Percentiles rank a stretch among this genome's conserved stretches.
Conservation (phyloP, 225 moss, liverwort and hornwort genomes). For the Bryum argenteum region DNA sequence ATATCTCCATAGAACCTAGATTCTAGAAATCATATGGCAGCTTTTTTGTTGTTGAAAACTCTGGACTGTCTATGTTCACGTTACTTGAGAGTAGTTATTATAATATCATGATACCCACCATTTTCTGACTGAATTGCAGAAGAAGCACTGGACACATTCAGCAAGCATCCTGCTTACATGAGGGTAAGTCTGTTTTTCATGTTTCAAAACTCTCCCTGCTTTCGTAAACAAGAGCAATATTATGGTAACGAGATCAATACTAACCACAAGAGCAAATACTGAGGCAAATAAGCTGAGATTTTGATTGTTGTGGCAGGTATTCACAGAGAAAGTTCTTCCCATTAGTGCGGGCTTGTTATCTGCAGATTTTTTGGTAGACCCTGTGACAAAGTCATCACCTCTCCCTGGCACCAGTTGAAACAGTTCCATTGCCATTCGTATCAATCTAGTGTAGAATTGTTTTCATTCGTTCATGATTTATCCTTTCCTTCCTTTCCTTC, state of each 20-base stretch:
- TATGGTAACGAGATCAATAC: too few species aligned
- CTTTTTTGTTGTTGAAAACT: too few species aligned
- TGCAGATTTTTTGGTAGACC: slow-evolving; percentile 62
- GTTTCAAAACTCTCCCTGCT: not conserved
- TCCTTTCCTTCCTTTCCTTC: too few species aligned
- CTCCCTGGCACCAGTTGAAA: slow-evolving; percentile 28
- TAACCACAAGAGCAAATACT: not conserved
- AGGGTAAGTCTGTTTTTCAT: slow-evolving; percentile 35
- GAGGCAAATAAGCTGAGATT: not conserved
- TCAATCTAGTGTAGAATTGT: slow-evolving; percentile 31
- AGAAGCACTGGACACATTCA: slow-evolving; percentile 62
- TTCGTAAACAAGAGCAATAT: not conserved
- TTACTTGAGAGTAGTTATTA: too few species aligned
- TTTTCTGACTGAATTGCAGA: slow-evolving; percentile 49
- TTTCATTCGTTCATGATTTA: slow-evolving; percentile 30
- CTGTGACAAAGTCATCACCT: slow-evolving; percentile 60
- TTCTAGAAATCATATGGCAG: too few species aligned
- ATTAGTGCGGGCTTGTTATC: slow-evolving; percentile 62
- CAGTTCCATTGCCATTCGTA: too few species aligned
- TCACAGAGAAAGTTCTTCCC: slow-evolving; percentile 62
- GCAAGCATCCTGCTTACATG: slow-evolving; percentile 64
- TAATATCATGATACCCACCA: not conserved
- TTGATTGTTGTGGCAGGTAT: slow-evolving; percentile 42
- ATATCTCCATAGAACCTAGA: too few species aligned
- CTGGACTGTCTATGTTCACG: too few species aligned